Base-by-base conservation (phyloP, 768 basidiomycete genomes). In the Lyophyllum atratum region DNA sequence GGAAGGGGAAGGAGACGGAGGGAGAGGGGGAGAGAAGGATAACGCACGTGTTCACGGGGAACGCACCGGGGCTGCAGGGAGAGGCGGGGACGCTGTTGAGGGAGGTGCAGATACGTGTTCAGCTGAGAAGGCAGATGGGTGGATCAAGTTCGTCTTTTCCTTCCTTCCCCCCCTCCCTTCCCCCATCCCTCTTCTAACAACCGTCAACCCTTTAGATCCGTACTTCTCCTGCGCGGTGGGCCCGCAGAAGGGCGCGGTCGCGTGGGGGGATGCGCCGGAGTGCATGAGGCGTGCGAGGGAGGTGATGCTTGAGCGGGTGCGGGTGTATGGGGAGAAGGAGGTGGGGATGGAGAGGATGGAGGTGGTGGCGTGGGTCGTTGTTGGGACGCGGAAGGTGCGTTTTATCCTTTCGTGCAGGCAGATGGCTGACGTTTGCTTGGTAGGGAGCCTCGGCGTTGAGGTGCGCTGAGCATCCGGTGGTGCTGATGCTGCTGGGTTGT, bases 1-100 rank as follows among this genome's bases (percentile, higher is more conserved):
- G 49, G 1, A 34, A 52, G 19, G 61, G 71, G n/a, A 74, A 71
- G 56, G 54, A 15, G 52, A 66, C 6, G 37, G 21, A 28, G 22
- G 11, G 46, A 29, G 7, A 42, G 3, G 43, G 49, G 17, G 51
- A 50, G 14, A 67, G 68, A 2, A 66, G 45, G 17, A 67, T 76
- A 15, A 70, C 72, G 22, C 82, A 84, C 54, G 56, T 85, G 42
- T 84, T 82, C 59, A 80, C 79, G n/a, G n/a, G n/a, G n/a, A n/a
- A n/a, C n/a, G 59, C 69, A 14, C 61, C 65, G n/a, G 29, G 50
- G 3, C 64, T 81, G 44, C 83, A 84, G 61, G 52, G 39, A 44
- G 69, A 71, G 1, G 73, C 81, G 12, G 73, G 73, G 2, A 52
- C 44, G 6, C 61, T 82, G 26, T 66, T 84, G 4, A 61, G 66